These are phyloP conservation scores for Penicillium verrucosum DNA, from an alignment of 2,329 filamentous ascomycete species.

Conservation along the genomic window DNA sequence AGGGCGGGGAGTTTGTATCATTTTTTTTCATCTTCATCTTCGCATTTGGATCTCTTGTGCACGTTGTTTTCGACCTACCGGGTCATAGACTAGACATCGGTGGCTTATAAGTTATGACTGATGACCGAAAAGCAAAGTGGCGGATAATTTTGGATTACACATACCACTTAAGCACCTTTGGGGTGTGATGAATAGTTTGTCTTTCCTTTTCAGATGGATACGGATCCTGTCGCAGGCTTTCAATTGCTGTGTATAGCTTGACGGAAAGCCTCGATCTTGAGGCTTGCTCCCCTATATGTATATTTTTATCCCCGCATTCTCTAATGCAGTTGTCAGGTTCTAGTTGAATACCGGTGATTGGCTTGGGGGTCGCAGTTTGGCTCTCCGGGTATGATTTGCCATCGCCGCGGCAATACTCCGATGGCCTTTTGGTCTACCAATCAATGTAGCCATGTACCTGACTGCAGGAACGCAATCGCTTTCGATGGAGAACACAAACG, in stretches of 20 bases:
- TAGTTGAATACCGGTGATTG: neutral
- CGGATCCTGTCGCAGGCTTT: neutral
- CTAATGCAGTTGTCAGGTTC: neutral
- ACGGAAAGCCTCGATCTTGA: neutral
- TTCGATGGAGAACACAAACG: too few species aligned
- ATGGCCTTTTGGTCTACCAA: neutral
- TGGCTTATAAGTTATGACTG: neutral
- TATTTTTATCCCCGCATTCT: neutral
- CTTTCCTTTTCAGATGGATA: neutral
- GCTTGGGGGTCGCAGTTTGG: neutral
- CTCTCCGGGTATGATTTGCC: neutral
- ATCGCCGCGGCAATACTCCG: neutral
- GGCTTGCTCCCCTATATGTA: neutral
- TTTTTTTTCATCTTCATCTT: neutral
- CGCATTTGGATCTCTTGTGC: constrained; percentile 4
- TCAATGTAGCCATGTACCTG: neutral
- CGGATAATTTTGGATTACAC: neutral
- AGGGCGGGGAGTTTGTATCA: neutral
- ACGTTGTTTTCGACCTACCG: constrained; percentile 4
- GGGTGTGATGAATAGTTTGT: neutral
- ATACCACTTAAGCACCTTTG: neutral
- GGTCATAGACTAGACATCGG: neutral
- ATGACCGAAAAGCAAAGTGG: neutral
- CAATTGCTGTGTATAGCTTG: neutral
- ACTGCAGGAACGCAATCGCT: neutral